phyloP scores from a whole-genome alignment of 257 asterid genomes.

The Jacaranda copaia region DNA sequence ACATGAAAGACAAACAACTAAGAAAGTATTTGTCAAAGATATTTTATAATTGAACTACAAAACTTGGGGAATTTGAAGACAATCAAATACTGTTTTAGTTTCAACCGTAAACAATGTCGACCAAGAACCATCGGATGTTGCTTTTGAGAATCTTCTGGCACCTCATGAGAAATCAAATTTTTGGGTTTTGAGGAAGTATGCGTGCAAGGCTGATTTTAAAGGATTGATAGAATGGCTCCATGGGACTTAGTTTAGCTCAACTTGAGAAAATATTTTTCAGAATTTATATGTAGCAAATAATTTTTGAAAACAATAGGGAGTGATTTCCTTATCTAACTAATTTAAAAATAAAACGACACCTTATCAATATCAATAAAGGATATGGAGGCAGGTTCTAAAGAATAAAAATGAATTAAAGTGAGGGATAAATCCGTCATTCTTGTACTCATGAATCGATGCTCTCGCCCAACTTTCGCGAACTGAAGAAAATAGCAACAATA shows the following conservation, averaged over 20 bases:
- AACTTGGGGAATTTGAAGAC: no score
- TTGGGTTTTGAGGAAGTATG: no score
- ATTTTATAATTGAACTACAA: no score
- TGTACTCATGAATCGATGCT: constrained; percentile 96
- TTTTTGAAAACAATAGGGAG: neutral
- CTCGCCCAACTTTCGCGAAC: constrained; percentile 56
- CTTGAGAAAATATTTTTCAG: neutral
- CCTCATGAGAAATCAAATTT: no score
- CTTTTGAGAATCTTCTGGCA: no score
- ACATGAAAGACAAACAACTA: no score
- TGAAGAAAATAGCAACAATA: constrained; percentile 45
- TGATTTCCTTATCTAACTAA: neutral
- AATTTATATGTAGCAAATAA: neutral
- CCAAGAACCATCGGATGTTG: no score
- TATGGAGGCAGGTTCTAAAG: neutral
- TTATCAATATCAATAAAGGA: neutral
- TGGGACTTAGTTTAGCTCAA: constrained; percentile 47
- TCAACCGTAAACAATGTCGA: no score
- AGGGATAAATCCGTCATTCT: constrained; percentile 50
- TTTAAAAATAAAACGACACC: neutral
- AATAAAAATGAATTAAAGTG: constrained; percentile 10
- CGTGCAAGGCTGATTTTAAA: constrained; percentile 47
- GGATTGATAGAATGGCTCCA: constrained; percentile 68
- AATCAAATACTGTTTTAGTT: no score
- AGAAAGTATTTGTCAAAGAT: no score